Evolutionary conservation across 2,329 filamentous ascomycete genomes (phyloP), one percentile per base, ranked within the genome.

Genomic region (Sclerotinia glacialis): DNA sequence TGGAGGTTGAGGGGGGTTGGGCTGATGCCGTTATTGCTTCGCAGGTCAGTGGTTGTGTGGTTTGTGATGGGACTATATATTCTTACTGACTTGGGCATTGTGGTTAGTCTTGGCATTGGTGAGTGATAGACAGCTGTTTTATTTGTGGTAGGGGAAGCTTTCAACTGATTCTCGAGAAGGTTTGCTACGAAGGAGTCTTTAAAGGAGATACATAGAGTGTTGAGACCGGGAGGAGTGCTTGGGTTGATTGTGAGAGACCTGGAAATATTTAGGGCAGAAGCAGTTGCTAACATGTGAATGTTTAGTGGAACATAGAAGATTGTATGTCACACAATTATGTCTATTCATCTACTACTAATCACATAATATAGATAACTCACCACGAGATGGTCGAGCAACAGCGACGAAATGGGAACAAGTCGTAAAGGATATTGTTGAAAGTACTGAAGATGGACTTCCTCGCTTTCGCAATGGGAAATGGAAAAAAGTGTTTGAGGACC

Each of bases 271-370:
- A 23, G 26, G 31, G 1, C 5, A 54, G 14, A 34, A 5, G 37
- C 8, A 49, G 58, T 53, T 52, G 8, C 64, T 66, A 52, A 66
- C 26, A 60, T 42, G 44, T 52, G 16, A 7, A 52, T 21, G 21
- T 50, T 46, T 53, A 66, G 64, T 92, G 90, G 89, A 92, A 91
- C 72, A 80, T 88, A 67, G 89, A 91, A 75, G 86, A 90, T 70
- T 91, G 88, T 88, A 77, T 73, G 82, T 78, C 14, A 12, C 14
- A 37, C 26, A 23, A 54, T 31, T 31, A 14, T 64, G 16, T 69
- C 69, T 69, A 37, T 40, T n/a, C 12, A 12, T 18, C n/a, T 16
- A 37, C 21, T 52, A 58, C 65, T 67, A 42, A 70, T 69, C 68
- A 50, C 65, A 34, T 37, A 26, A 37, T 23, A 40, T 69, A 89